Evolutionary conservation across 305 asterid species (phyloP).

Genomic region (Fraxinus dipetala): DNA sequence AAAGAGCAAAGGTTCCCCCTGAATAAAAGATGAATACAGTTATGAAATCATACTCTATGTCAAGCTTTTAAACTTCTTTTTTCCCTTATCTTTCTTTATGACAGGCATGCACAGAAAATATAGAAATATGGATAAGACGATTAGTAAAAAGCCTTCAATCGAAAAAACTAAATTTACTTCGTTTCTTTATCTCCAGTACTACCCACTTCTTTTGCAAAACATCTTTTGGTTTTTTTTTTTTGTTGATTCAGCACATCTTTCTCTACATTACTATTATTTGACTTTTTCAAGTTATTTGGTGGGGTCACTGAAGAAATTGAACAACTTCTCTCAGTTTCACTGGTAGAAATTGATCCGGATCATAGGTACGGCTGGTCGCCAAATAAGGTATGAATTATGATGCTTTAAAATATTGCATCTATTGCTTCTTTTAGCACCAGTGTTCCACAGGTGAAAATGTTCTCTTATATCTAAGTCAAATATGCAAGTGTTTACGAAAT

Average conservation of each 20-base stretch:
- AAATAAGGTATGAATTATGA: background rate
- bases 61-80: background rate
- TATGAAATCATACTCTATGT: background rate
- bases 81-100: background rate
- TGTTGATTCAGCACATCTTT: background rate
- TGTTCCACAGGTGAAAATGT: background rate
- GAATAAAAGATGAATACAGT: background rate
- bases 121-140: background rate
- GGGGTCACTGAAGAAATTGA: background rate
- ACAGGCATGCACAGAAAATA: background rate
- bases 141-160: background rate
- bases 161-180: background rate
- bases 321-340: background rate
- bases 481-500: background rate
- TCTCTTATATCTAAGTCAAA: background rate
- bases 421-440: background rate
- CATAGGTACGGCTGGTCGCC: background rate
- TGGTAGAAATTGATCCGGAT: background rate
- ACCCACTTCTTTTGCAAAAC: background rate
- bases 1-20: conserved; percentile 98
- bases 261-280: background rate
- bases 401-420: background rate
- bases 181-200: background rate
- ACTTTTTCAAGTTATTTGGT: background rate
- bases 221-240: background rate